These are phyloP conservation scores for Ceratocystis colombiana DNA, from an alignment of 2,329 filamentous ascomycete species.

Conservation along the genomic window DNA sequence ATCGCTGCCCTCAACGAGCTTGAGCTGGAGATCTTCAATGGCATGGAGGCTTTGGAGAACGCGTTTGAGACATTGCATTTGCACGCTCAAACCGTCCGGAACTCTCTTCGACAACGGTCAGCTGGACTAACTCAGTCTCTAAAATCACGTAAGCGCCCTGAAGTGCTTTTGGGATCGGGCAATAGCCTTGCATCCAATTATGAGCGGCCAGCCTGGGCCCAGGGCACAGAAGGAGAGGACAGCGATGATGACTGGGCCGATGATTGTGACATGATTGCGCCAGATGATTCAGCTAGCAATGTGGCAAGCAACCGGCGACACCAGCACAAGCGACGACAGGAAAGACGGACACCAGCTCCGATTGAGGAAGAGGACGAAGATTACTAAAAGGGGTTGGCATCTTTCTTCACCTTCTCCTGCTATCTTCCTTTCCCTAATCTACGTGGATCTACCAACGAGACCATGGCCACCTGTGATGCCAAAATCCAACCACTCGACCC, in stretches of 20 bases:
- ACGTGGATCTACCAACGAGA: not conserved
- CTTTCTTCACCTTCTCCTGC: too few relatives aligned
- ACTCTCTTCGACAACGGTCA: conserved; percentile 67
- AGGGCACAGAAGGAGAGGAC: conserved; percentile 36
- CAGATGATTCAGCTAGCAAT: conserved; percentile 72
- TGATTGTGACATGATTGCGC: conserved; percentile 51
- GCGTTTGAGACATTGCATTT: conserved; percentile 86
- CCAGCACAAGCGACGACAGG: conserved; percentile 55
- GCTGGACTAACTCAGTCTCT: conserved; percentile 61
- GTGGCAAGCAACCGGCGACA: conserved; percentile 61
- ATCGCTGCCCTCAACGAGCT: conserved; percentile 83
- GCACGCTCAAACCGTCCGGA: conserved; percentile 70
- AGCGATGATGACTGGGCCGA: conserved; percentile 51
- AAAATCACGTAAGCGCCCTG: conserved; percentile 49
- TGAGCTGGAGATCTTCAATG: conserved; percentile 82
- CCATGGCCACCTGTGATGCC: not conserved
- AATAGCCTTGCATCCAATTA: conserved; percentile 39
- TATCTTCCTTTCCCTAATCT: too few relatives aligned
- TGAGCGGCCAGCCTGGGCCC: conserved; percentile 40
- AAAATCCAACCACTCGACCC: not conserved
- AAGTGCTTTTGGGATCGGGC: conserved; percentile 44
- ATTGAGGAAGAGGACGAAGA: conserved; percentile 68
- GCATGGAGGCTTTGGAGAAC: conserved; percentile 91
- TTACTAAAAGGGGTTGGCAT: conserved; percentile 16
- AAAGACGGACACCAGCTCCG: conserved; percentile 60